Percentiles rank a stretch among this genome's conserved stretches.
phyloP scores from a whole-genome alignment of 2,329 filamentous ascomycete species.

The Neofusicoccum sp. region DNA sequence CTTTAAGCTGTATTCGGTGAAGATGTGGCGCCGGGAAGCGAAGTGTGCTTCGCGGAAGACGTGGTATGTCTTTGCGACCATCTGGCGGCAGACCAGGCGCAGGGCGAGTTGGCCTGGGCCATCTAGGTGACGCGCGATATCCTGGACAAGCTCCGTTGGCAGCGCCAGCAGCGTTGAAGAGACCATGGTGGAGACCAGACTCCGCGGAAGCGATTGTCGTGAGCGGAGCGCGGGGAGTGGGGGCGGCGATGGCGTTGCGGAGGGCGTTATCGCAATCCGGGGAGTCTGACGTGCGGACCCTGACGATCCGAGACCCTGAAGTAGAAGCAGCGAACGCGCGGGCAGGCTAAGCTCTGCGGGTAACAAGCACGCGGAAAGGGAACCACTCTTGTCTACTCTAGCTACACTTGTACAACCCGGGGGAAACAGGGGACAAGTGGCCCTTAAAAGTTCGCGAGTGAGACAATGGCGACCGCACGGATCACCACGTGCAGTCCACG shows the following conservation, averaged over 20 bases:
- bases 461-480: neutral
- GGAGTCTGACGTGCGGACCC: neutral
- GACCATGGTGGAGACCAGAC: neutral
- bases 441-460: neutral
- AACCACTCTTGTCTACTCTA: too few relatives aligned
- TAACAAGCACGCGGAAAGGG: neutral
- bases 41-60: neutral
- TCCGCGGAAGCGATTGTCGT: neutral
- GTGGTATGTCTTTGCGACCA: conserved; percentile 2
- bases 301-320: neutral
- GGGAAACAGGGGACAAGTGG: neutral
- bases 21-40: neutral
- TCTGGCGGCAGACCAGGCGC: neutral
- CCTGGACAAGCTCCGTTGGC: neutral
- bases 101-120: neutral
- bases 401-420: neutral
- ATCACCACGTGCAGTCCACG: neutral
- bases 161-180: neutral
- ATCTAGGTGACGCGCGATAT: neutral
- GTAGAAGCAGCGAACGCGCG: neutral
- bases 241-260: neutral
- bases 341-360: neutral
- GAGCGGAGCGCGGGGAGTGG: too few relatives aligned
- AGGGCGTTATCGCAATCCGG: neutral
- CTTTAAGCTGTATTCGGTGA: neutral